A percentile compares a stretch with the other conserved stretches of the same genome.
These are phyloP conservation scores for Lentinula sp. DNA, from an alignment of 768 basidiomycete species.

Conservation along the genomic window DNA sequence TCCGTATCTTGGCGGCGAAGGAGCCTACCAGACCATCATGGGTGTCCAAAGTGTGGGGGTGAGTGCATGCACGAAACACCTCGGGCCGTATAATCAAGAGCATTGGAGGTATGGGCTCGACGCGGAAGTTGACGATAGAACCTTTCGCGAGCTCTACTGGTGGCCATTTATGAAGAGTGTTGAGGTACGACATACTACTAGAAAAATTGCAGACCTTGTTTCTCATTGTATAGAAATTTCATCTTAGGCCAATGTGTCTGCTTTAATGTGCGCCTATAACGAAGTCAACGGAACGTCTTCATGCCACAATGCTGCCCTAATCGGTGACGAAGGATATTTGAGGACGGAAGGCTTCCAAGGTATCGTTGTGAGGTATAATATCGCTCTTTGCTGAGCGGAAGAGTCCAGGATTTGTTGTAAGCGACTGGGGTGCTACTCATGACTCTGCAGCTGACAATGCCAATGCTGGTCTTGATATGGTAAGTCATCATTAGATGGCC, in stretches of 20 bases:
- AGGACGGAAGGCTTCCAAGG: constrained; percentile 38
- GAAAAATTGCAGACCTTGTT: not conserved
- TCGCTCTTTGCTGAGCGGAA: not conserved
- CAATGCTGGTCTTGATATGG: constrained; percentile 42
- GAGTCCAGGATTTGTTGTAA: constrained; percentile 37
- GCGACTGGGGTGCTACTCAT: constrained; percentile 49
- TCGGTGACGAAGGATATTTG: constrained; percentile 35
- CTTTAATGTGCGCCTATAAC: constrained; percentile 51
- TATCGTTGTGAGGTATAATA: constrained; percentile 6
- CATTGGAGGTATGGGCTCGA: constrained; percentile 40
- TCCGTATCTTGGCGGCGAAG: constrained; percentile 60
- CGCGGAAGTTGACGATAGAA: constrained; percentile 51
- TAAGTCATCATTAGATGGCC: not conserved
- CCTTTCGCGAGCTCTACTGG: constrained; percentile 46
- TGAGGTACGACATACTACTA: constrained; percentile 25
- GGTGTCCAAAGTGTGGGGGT: constrained; percentile 59
- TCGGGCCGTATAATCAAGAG: constrained; percentile 44
- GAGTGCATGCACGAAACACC: constrained; percentile 53
- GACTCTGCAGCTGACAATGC: constrained; percentile 40
- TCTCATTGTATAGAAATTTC: not conserved
- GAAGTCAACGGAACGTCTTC: constrained; percentile 56
- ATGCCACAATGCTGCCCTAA: constrained; percentile 50
- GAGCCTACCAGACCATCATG: constrained; percentile 49
- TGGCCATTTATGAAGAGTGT: constrained; percentile 46
- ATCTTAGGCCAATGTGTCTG: constrained; percentile 38